These are phyloP conservation scores for Pleurotus giganteus DNA, from an alignment of 768 basidiomycete genomes.

Conservation along the genomic window DNA sequence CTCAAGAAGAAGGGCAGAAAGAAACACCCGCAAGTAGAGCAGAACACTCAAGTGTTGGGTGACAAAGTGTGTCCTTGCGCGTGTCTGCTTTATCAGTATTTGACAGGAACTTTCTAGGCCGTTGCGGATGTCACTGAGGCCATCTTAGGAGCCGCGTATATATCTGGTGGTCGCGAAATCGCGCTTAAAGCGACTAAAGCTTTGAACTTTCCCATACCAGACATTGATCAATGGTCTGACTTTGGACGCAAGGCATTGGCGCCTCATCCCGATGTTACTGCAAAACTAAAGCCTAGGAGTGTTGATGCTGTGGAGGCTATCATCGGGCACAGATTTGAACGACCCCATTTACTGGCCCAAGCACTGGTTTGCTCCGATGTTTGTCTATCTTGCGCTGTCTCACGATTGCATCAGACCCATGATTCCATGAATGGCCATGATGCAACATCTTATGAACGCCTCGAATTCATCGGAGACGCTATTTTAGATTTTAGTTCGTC, in stretches of 20 bases:
- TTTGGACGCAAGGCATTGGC: conserved; percentile 51
- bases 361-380: conserved; percentile 55
- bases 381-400: neutral
- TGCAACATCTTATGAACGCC: conserved; percentile 62
- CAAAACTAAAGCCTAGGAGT: conserved; percentile 45
- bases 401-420: conserved; percentile 57
- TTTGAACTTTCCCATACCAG: conserved; percentile 62
- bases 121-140: conserved; percentile 86
- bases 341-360: conserved; percentile 64
- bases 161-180: conserved; percentile 66
- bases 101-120: conserved; percentile 41
- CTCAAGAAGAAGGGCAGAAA: conserved; percentile 31
- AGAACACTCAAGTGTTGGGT: conserved; percentile 53
- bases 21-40: conserved; percentile 31
- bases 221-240: conserved; percentile 70
- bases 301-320: conserved; percentile 59
- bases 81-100: conserved; percentile 6
- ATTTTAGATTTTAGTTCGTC: conserved; percentile 78
- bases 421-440: conserved; percentile 56
- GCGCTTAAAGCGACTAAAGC: conserved; percentile 65
- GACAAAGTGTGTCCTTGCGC: conserved; percentile 60
- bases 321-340: conserved; percentile 59
- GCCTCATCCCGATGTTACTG: conserved; percentile 39
- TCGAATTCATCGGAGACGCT: conserved; percentile 87
- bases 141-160: conserved; percentile 78